Base-by-base conservation (phyloP, 169 alveolate species). In the Blepharisma undulans region DNA sequence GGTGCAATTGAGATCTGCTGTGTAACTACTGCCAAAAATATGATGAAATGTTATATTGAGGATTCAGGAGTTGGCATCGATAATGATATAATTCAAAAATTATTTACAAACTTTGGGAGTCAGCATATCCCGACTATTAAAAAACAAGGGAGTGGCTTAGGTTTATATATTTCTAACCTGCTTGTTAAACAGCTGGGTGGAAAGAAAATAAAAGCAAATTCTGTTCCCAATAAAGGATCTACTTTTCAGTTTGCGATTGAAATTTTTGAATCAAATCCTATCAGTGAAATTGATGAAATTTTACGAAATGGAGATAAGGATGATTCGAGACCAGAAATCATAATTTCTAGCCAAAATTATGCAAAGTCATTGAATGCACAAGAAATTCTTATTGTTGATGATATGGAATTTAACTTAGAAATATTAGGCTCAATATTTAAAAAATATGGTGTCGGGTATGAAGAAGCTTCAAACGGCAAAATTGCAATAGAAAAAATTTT, bases 41-140 rank as follows among this genome's bases (percentile, higher is more conserved):
- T 2, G 33, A 25, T 79, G 66, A 79, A 79, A 79, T n/a, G 29
- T 18, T 29, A 22, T 5, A 76, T 84, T 48, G 34, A 48, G 60
- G 89, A 84, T n/a, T 32, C 89, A 22, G 89, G 89, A 19, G 60
- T 84, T 22, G 89, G 89, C 12, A 84, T 84, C 10, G 61, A n/a
- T 4, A 25, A 72, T 25, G 36, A 72, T 22, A 22, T 22, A 8
- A 22, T 72, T 72, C 33, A 22, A 4, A 22, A 72, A 29, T 16
- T 72, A 25, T 72, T 72, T 5, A 29, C 29, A 72, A 72, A 4
- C 14, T 72, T 72, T 18, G 33, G 80, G 8, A 29, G 33, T 29
- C 29, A 72, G 80, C 33, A 32, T 4, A 2, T n/a, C 22, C 30
- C 74, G 6, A 32, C 25, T 1, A 19, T 84, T 25, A 79, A 27